These are phyloP conservation scores for Medicago ruthenica DNA, from an alignment of 306 rosid species.

Conservation along the genomic window DNA sequence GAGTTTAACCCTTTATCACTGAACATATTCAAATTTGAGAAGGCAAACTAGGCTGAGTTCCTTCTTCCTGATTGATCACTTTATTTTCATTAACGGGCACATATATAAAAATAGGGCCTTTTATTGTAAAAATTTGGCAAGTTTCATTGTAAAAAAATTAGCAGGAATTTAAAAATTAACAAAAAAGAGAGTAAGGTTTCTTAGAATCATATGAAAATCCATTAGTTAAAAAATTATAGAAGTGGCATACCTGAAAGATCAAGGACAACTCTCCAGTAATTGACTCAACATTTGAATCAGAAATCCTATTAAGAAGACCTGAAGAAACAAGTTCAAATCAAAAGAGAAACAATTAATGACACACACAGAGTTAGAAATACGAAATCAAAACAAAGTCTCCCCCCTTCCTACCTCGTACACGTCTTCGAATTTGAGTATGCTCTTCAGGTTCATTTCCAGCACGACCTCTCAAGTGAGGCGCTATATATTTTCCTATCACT, in stretches of 20 bases:
- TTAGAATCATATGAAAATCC: slow-evolving; percentile 8
- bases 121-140: neutral
- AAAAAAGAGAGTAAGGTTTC: neutral
- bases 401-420: slow-evolving; percentile 55
- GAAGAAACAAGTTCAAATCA: slow-evolving; percentile 43
- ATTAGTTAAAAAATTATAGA: slow-evolving; percentile 8
- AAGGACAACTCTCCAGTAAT: slow-evolving; percentile 68
- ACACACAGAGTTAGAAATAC: neutral
- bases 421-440: slow-evolving; percentile 71
- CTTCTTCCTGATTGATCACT: slow-evolving; percentile 13
- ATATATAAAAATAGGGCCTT: neutral
- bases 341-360: slow-evolving; percentile 18
- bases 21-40: slow-evolving; percentile 23
- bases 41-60: slow-evolving; percentile 18
- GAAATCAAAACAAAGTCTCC: slow-evolving; percentile 28
- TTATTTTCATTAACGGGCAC: slow-evolving; percentile 20
- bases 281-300: slow-evolving; percentile 81
- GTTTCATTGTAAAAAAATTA: neutral
- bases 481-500: slow-evolving; percentile 61
- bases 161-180: neutral
- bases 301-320: slow-evolving; percentile 73
- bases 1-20: slow-evolving; percentile 2
- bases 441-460: slow-evolving; percentile 74
- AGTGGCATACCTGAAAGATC: slow-evolving; percentile 53
- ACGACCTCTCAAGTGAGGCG: slow-evolving; percentile 75